phyloP scores from a whole-genome alignment of 2,329 filamentous ascomycete species.

The Ophiobolus disseminans region DNA sequence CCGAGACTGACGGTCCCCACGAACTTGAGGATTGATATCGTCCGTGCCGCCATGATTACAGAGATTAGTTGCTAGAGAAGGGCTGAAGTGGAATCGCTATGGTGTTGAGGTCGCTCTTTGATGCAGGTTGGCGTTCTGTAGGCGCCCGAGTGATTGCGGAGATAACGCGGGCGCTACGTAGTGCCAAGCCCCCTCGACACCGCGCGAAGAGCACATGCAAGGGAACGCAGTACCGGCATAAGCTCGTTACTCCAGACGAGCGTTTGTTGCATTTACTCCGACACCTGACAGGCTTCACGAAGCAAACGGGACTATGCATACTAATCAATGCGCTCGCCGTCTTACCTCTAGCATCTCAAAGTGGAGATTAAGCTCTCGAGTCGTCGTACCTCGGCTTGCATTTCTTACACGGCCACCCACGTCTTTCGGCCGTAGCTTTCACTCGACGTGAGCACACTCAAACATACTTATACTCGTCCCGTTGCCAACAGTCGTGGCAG shows the following conservation, averaged over 20 bases:
- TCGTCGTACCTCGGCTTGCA: slow-evolving; percentile 30
- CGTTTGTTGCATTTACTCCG: background rate
- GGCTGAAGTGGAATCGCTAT: background rate
- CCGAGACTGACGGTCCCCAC: slow-evolving; percentile 90
- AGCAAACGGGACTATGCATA: background rate
- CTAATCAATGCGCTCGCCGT: background rate
- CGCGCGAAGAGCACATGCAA: slow-evolving; percentile 6
- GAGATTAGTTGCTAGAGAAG: background rate
- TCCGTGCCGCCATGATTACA: slow-evolving; percentile 65
- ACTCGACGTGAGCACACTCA: slow-evolving; percentile 19
- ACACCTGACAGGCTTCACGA: too few relatives aligned
- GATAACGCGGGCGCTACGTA: slow-evolving; percentile 12
- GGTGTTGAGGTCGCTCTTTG: slow-evolving; percentile 6
- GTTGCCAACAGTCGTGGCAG: too few relatives aligned
- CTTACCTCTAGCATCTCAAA: background rate
- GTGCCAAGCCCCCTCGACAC: slow-evolving; percentile 7
- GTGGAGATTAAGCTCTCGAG: slow-evolving; percentile 15
- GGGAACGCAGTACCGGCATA: background rate
- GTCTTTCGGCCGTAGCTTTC: slow-evolving; percentile 29
- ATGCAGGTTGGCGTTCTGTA: slow-evolving; percentile 28
- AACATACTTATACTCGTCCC: slow-evolving; percentile 8
- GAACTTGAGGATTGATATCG: slow-evolving; percentile 85
- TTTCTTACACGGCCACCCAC: slow-evolving; percentile 10
- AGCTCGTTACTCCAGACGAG: background rate
- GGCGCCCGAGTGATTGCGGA: slow-evolving; percentile 23